phyloP scores from a whole-genome alignment of 106 monocot genomes.

The Platanthera guangdongensis region DNA sequence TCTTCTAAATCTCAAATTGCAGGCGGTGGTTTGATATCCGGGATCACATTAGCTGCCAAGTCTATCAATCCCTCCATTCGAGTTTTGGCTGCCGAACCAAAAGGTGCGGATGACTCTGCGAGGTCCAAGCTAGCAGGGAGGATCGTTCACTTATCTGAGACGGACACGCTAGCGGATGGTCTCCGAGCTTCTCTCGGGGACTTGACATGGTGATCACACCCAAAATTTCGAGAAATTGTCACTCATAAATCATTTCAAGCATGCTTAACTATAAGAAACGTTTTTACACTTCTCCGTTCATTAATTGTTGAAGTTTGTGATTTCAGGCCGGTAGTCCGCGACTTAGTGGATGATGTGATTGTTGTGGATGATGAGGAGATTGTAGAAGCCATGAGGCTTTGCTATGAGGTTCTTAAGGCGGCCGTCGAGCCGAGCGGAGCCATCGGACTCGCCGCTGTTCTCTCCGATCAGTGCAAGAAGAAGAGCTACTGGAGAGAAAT shows the following conservation, averaged over 20 bases:
- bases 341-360: constrained; percentile 85
- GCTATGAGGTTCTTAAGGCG: constrained; percentile 86
- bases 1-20: constrained; percentile 2
- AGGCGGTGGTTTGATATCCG: constrained; percentile 96
- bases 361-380: constrained; percentile 65
- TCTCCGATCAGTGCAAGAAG: constrained; percentile 55
- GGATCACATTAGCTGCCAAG: constrained; percentile 80
- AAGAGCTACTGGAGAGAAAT: constrained; percentile 30
- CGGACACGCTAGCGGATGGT: constrained; percentile 91
- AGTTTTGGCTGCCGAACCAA: constrained; percentile 85
- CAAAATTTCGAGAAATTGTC: neutral
- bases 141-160: constrained; percentile 45
- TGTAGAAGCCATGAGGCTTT: constrained; percentile 80
- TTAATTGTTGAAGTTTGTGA: constrained; percentile 2
- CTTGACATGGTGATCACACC: constrained; percentile 58
- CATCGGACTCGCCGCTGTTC: constrained; percentile 75
- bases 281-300: neutral
- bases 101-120: constrained; percentile 87
- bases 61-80: constrained; percentile 76
- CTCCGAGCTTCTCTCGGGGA: constrained; percentile 89
- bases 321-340: constrained; percentile 80
- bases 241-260: neutral
- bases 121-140: constrained; percentile 68
- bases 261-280: neutral
- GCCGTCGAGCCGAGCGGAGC: constrained; percentile 92